Base-by-base conservation (phyloP, 1,284 basidiomycete species). In the Exobasidium cylindrosporum region DNA sequence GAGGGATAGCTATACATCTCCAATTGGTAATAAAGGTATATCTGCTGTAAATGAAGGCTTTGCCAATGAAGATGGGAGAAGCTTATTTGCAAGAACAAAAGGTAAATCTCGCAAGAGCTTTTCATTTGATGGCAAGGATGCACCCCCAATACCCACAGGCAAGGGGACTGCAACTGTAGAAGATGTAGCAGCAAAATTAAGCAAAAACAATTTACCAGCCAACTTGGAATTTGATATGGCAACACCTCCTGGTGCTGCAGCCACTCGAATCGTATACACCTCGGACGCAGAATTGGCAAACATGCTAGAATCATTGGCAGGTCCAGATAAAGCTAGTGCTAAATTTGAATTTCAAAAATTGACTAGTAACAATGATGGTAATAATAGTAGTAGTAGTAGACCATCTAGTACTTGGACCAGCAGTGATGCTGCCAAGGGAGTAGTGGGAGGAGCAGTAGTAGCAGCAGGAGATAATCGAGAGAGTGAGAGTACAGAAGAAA, bases 181-280 rank as follows among this genome's bases (percentile, higher is more conserved):
- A 4, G 47, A 50, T 5, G 28, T 14, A 21, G 29, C 49, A 4
- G 24, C 5, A 14, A 40, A 31, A 26, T 17, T 26, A 5, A 24
- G 32, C 24, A 35, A 24, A 45, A 52, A 26, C 6, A 26, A n/a
- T 56, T 60, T 52, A 3, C n/a, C 17, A 13, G 35, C 7, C 17
- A 40, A 40, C 35, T 17, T 40, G 7, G 58, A 57, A 13, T 69
- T 66, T 31, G 59, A 66, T 30, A 59, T 64, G 54, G 67, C 67
- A 13, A 67, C 63, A 45, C 32, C 58, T 11, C n/a, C 32, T 13
- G 46, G 24, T 23, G 47, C 24, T 10, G 60, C 49, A 1, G 64
- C 67, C 0, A 75, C 73, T 4, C 58, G 70, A 2, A 74, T 76
- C 60, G 68, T 76, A 13, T 76, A 76, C 58, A 71, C 73, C 49